Evolutionary conservation across 352 stramenopile species (phyloP).

Genomic region (Pythium grandisporangium): DNA sequence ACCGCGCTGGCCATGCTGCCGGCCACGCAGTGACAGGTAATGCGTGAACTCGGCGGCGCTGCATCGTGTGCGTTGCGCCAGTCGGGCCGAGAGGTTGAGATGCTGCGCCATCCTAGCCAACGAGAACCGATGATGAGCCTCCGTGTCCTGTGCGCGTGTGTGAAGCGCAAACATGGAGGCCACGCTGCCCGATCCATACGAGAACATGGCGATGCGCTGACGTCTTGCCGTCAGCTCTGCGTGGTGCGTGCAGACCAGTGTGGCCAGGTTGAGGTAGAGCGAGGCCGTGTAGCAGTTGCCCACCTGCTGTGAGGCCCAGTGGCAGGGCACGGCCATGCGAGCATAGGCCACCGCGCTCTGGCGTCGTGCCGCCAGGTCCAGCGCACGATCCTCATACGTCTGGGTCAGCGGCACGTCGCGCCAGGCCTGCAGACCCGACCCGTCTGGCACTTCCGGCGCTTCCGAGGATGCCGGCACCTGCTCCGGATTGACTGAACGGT

Average conservation of each 20-base stretch:
- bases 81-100: slow-evolving; percentile 75
- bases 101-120: slow-evolving; percentile 81
- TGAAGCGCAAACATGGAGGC: slow-evolving; percentile 93
- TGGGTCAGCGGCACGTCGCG: slow-evolving; percentile 72
- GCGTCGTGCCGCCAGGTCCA: slow-evolving; percentile 86
- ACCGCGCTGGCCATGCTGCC: slow-evolving; percentile 60
- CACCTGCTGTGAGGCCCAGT: slow-evolving; percentile 79
- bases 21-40: slow-evolving; percentile 87
- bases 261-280: slow-evolving; percentile 95
- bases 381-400: slow-evolving; percentile 86
- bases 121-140: slow-evolving; percentile 55
- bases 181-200: slow-evolving; percentile 94
- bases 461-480: too few relatives aligned
- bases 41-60: slow-evolving; percentile 87
- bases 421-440: slow-evolving; percentile 63
- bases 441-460: slow-evolving; percentile 6
- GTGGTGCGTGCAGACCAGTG: slow-evolving; percentile 66
- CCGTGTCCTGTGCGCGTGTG: slow-evolving; percentile 10
- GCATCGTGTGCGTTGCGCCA: slow-evolving; percentile 74
- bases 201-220: slow-evolving; percentile 91
- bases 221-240: slow-evolving; percentile 38
- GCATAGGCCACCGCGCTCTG: slow-evolving; percentile 71
- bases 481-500: too few relatives aligned
- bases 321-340: slow-evolving; percentile 74
- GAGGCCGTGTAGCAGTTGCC: slow-evolving; percentile 98